phyloP scores from a whole-genome alignment of 2,329 filamentous ascomycete genomes.

The Diaporthe sp. region DNA sequence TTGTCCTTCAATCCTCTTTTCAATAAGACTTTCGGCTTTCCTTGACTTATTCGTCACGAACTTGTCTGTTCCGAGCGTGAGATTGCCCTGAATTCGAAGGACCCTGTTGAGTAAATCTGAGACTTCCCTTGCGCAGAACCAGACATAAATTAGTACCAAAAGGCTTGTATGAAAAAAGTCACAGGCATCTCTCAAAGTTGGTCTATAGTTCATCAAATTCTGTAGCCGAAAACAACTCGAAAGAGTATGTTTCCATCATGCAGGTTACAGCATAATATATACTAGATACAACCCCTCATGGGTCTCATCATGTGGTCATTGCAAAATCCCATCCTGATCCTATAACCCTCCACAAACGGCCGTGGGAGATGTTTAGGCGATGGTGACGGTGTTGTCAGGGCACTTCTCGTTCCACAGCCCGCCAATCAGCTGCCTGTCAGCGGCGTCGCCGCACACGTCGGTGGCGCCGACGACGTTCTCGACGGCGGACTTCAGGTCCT shows the following conservation, averaged over 20 bases:
- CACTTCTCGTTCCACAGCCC: slow-evolving; percentile 2
- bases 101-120: no score
- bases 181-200: background rate
- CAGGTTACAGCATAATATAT: background rate
- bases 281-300: background rate
- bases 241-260: background rate
- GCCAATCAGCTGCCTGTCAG: slow-evolving; percentile 3
- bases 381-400: slow-evolving; percentile 2
- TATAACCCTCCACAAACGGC: background rate
- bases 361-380: background rate
- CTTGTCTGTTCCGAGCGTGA: no score
- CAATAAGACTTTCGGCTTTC: no score
- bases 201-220: background rate
- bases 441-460: background rate
- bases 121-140: background rate
- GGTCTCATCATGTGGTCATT: slow-evolving; percentile 22
- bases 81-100: background rate
- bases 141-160: no score
- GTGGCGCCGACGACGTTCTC: background rate
- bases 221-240: background rate
- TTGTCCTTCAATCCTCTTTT: no score
- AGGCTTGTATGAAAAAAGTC: no score
- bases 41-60: no score
- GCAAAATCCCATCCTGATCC: background rate
- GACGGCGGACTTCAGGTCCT: background rate